Conservation (phyloP, 306 rosid species). For the Trifolium dubium region DNA sequence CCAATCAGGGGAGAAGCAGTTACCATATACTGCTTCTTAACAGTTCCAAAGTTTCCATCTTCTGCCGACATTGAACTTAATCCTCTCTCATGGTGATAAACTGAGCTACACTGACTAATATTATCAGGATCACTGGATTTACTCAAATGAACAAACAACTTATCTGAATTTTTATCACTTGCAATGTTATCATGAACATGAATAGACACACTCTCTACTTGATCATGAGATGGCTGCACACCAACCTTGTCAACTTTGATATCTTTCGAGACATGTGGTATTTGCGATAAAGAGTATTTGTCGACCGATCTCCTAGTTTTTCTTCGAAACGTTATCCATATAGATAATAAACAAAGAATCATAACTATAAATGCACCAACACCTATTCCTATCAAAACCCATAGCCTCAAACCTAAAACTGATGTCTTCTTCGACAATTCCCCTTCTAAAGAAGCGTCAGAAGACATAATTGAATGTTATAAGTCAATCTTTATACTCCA, state of each 20-base stretch:
- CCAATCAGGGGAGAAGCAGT: conserved; percentile 88
- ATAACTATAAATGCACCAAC: conserved; percentile 80
- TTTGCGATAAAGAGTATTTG: conserved; percentile 67
- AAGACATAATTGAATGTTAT: conserved; percentile 56
- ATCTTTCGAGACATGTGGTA: conserved; percentile 81
- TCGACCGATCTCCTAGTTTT: conserved; percentile 75
- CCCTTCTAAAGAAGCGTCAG: conserved; percentile 55
- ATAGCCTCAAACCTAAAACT: conserved; percentile 72
- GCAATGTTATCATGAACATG: conserved; percentile 62
- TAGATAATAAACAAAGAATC: conserved; percentile 72
- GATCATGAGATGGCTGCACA: conserved; percentile 60
- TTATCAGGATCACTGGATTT: conserved; percentile 76
- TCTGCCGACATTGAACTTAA: conserved; percentile 79
- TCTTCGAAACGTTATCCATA: conserved; percentile 81
- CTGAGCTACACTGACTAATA: conserved; percentile 82
- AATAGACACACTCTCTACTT: conserved; percentile 58
- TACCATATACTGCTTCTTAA: conserved; percentile 62
- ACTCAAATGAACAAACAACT: conserved; percentile 70
- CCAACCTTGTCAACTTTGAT: conserved; percentile 83
- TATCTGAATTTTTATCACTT: conserved; percentile 71
- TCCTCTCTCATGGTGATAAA: conserved; percentile 79
- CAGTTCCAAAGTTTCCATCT: conserved; percentile 79
- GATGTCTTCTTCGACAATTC: conserved; percentile 75
- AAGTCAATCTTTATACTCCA: conserved; percentile 48
- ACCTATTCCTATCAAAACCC: conserved; percentile 84